These are phyloP conservation scores for Leptographium galeiforme DNA, from an alignment of 2,329 filamentous ascomycete species.

Conservation along the genomic window DNA sequence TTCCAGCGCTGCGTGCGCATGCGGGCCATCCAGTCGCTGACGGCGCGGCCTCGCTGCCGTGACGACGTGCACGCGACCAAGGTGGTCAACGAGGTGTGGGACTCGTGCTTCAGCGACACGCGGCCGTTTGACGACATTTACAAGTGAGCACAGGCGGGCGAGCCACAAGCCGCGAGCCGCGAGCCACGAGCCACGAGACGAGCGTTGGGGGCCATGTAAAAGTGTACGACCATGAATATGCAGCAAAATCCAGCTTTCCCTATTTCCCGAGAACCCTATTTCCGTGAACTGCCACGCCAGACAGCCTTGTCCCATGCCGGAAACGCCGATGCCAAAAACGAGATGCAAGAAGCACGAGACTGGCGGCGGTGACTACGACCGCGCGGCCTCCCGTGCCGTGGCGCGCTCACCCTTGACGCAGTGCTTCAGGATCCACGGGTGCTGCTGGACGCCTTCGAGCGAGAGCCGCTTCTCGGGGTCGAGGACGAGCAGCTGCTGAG, in stretches of 20 bases:
- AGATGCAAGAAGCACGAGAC: background rate
- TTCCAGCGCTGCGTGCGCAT: conserved; percentile 83
- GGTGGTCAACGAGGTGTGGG: conserved; percentile 96
- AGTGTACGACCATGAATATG: too few species aligned
- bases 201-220: background rate
- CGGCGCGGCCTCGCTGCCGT: conserved; percentile 64
- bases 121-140: conserved; percentile 96
- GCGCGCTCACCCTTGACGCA: conserved; percentile 55
- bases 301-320: background rate
- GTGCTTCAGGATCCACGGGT: conserved; percentile 96
- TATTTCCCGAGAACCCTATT: too few species aligned
- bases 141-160: conserved; percentile 34
- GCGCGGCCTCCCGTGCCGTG: conserved; percentile 34
- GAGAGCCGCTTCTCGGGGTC: conserved; percentile 89
- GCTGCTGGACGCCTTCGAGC: conserved; percentile 73
- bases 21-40: conserved; percentile 68
- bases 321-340: background rate
- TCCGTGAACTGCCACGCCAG: too few species aligned
- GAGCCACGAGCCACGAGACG: too few species aligned
- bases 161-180: too few species aligned
- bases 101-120: conserved; percentile 89
- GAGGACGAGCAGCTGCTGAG: conserved; percentile 61
- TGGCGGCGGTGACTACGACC: background rate
- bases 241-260: too few species aligned
- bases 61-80: conserved; percentile 76